These are phyloP conservation scores for Coemansia sp. DNA, from an alignment of 192 early-diverging fungal genomes.

Conservation along the genomic window DNA sequence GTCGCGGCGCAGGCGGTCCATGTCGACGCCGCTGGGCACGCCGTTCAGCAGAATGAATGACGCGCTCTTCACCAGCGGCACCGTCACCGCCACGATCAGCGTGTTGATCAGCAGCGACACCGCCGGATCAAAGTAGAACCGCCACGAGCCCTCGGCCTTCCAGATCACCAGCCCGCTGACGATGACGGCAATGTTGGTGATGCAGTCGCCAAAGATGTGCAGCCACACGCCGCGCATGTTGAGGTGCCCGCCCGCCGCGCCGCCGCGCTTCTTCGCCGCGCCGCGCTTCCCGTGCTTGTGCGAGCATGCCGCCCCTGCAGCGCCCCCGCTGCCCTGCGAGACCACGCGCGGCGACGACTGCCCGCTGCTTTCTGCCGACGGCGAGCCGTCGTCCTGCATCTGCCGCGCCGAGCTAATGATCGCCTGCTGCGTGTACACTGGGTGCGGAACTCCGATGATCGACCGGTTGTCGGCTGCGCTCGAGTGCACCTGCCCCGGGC, in stretches of 20 bases:
- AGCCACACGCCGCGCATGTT: conserved; percentile 80
- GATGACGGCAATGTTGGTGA: conserved; percentile 86
- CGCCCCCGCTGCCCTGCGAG: background rate
- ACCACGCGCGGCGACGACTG: conserved; percentile 12
- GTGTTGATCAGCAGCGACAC: conserved; percentile 61
- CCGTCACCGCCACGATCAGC: conserved; percentile 43
- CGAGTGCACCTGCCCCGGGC: conserved; percentile 10
- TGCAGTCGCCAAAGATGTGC: conserved; percentile 86
- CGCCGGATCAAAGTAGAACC: conserved; percentile 81
- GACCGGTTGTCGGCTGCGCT: conserved; percentile 42
- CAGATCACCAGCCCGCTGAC: conserved; percentile 72
- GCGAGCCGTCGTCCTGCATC: conserved; percentile 15
- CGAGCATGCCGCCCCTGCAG: conserved; percentile 9
- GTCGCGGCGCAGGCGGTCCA: conserved; percentile 61
- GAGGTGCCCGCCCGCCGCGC: conserved; percentile 40
- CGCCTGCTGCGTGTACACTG: conserved; percentile 52
- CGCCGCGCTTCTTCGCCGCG: conserved; percentile 11
- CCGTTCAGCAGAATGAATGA: conserved; percentile 78
- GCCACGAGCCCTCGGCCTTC: conserved; percentile 62
- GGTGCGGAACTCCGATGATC: conserved; percentile 53
- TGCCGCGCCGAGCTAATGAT: conserved; percentile 48
- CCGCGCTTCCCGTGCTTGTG: conserved; percentile 28
- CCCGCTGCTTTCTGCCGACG: conserved; percentile 6
- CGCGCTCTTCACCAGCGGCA: conserved; percentile 66
- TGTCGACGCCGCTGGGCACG: conserved; percentile 62